Base-by-base conservation (phyloP, 2,329 filamentous ascomycete genomes). In the Penicillium palitans region DNA sequence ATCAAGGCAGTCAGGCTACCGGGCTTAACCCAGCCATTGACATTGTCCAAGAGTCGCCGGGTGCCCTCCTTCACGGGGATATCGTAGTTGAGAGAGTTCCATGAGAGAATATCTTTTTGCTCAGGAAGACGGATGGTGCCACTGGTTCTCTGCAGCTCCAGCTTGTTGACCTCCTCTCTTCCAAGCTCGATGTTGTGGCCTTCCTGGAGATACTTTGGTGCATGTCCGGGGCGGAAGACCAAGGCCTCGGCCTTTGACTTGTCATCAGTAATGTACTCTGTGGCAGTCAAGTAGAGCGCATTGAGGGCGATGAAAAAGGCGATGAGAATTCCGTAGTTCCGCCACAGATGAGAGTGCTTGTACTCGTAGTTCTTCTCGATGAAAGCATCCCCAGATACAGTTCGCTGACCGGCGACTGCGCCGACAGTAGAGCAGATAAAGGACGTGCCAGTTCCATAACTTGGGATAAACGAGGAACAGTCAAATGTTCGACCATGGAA, bases 221-320 rank as follows among this genome's bases (percentile, higher is more conserved):
- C 64, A 44, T 68, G 57, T 84, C 70, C 86, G 44, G 86, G 84
- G 52, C 86, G 86, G 78, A 90, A 91, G 25, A 91, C 81, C 1
- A 91, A 78, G 13, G 90, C 85, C 66, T 91, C 89, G 40, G 88
- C 89, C 78, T 89, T 91, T 24, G 87, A 89, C 69, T 86, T 86
- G 69, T 90, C 87, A 19, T 85, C 83, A 2, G 83, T 79, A 29
- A 85, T 60, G 67, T 66, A 65, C 48, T 71, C 69, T 0, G 66
- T 67, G 8, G 61, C 61, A 4, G 51, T 15, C 4, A 91, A 81
- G 74, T 90, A 89, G 3, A 77, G 76, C 21, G 74, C 41, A 6
- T 85, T 76, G 73, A 88, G 86, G 66, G 86, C 82, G 21, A 85
- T 7, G 59, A 82, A 80, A 66, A 90, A 87, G 0, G 75, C 87